Evolutionary conservation across 805 yeast species (phyloP).

Genomic region (Yamadazyma laniorum): DNA sequence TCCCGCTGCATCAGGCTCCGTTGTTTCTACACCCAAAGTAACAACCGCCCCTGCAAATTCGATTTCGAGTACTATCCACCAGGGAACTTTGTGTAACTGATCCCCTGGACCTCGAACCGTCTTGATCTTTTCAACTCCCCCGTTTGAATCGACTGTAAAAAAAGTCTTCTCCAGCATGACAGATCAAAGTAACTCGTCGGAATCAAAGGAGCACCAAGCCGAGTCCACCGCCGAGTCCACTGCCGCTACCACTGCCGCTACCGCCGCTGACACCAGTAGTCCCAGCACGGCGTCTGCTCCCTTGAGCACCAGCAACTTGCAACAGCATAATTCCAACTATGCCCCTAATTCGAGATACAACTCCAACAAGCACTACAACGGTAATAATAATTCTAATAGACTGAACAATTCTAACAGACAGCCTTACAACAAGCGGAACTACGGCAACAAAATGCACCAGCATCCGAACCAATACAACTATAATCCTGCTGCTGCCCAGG

Average conservation of each 20-base stretch:
- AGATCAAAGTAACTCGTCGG: conserved; percentile 4
- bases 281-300: conserved; percentile 8
- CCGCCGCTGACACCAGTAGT: background rate
- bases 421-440: conserved; percentile 12
- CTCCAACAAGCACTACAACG: conserved; percentile 7
- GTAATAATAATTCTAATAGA: conserved; percentile 8
- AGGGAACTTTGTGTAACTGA: no score
- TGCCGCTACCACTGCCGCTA: no score
- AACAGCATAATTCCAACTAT: conserved; percentile 15
- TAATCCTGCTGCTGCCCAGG: conserved; percentile 20
- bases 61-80: no score
- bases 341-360: conserved; percentile 5
- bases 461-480: conserved; percentile 20
- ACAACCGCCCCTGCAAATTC: no score
- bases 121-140: no score
- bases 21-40: background rate
- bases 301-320: conserved; percentile 14
- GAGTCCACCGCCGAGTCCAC: background rate
- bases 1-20: background rate
- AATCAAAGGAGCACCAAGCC: no score
- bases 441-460: conserved; percentile 17
- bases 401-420: conserved; percentile 9
- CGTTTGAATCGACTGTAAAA: no score
- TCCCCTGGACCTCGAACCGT: no score
- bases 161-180: no score